Evolutionary conservation across 2,329 filamentous ascomycete species (phyloP), one percentile per base, ranked within the genome.

Genomic region (Elsinoe necatrix): DNA sequence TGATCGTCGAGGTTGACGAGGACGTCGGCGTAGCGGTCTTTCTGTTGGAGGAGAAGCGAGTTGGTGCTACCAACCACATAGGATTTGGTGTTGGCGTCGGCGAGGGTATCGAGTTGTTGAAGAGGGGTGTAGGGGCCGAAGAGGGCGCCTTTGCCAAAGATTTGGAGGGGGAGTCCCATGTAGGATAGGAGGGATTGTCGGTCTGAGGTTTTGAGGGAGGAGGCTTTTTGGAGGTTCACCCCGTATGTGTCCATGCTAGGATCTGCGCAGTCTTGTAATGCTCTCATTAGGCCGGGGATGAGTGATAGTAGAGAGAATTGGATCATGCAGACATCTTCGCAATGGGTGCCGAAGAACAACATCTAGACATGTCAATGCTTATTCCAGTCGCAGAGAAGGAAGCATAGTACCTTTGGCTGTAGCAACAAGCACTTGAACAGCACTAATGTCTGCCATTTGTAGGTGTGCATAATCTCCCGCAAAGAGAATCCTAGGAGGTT

Each of bases 1-100:
- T 86, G 82, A 61, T 96, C 91, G 69, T 98, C 93, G 18, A 98
- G 83, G 68, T 98, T 96, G 68, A 98, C 90, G 59, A 98, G 79
- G 34, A 97, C 89, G 67, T 98, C 93, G 69, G 90, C 95, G 70
- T 98, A 97, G 43, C 90, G 84, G 68, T 98, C 92, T 69, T 85
- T 95, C 69, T 98, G 93, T 66, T 96, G 91, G 9, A 98, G 75
- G 31, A 98, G 78, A 21, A 98, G 78, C 4, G 90, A 95, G 70
- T 98, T 98, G 35, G 93, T 98, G 63, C 91, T 96, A 61, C 93
- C 93, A 57, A 98, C 91, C 55, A 98, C 87, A 66, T 97, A 98
- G 1, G 92, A 96, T 73, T 95, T 97, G 18, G 93, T 97, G 41
- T 89, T 88, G 64, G 89, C 84, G 71, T 97, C 92, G 54, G 92